A percentile compares a stretch with the other conserved stretches of the same genome.
Conservation (phyloP, 805 yeast species). For the Starmerella apicola region DNA sequence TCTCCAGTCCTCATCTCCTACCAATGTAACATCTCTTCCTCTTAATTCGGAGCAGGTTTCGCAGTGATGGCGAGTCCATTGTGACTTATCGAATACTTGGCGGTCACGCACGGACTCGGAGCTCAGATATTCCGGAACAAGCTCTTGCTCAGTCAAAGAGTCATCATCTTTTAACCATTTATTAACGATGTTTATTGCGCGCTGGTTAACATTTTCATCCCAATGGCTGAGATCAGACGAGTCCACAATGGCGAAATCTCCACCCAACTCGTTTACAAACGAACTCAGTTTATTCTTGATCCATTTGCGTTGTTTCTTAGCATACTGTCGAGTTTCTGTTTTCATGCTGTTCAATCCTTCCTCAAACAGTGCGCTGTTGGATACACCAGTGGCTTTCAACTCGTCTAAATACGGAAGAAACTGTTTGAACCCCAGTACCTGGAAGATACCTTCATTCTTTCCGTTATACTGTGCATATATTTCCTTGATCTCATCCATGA, state of each 20-base stretch:
- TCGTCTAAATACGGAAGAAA: constrained; percentile 21
- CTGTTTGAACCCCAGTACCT: constrained; percentile 77
- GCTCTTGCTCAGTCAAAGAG: not conserved
- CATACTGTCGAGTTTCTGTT: constrained; percentile 69
- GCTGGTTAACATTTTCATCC: constrained; percentile 40
- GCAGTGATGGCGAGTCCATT: constrained; percentile 64
- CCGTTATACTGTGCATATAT: constrained; percentile 31
- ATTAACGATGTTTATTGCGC: constrained; percentile 42
- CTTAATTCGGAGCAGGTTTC: constrained; percentile 44
- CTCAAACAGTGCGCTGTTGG: too few species aligned
- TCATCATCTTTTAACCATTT: constrained; percentile 27
- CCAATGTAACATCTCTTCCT: constrained; percentile 43
- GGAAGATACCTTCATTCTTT: constrained; percentile 62
- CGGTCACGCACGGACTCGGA: constrained; percentile 25
- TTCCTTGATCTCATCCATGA: constrained; percentile 52
- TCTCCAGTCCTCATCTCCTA: constrained; percentile 63
- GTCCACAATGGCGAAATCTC: constrained; percentile 46
- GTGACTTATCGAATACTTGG: constrained; percentile 19
- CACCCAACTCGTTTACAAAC: constrained; percentile 48
- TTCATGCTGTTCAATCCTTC: constrained; percentile 57
- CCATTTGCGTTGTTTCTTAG: constrained; percentile 84
- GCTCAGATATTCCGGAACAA: constrained; percentile 28
- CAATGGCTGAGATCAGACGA: constrained; percentile 62
- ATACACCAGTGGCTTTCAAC: constrained; percentile 10
- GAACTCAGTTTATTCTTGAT: constrained; percentile 57